Percentiles rank a stretch among this genome's conserved stretches.
Conservation (phyloP, 2,329 filamentous ascomycete species). For the Trichoderma polysporum region DNA sequence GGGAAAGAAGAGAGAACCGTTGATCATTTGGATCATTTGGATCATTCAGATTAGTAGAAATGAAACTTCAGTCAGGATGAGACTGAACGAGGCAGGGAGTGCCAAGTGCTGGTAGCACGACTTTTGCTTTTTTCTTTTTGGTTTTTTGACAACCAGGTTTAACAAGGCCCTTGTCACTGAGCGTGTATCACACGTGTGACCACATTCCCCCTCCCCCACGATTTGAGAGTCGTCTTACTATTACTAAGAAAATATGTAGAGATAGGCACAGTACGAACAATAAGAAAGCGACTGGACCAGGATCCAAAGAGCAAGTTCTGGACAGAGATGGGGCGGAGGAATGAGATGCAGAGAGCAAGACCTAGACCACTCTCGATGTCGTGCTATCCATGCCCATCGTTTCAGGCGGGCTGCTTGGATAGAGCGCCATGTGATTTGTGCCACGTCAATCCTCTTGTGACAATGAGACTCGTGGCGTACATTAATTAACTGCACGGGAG, state of each 20-base stretch:
- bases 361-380: conserved; percentile 4
- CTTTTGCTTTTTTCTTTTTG: too few relatives aligned
- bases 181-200: not conserved
- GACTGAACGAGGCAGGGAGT: not conserved
- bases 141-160: not conserved
- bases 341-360: not conserved
- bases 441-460: conserved; percentile 13
- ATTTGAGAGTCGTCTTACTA: not conserved
- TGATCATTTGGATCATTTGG: not conserved
- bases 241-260: not conserved
- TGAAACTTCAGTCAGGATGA: not conserved
- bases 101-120: not conserved
- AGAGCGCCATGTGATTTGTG: conserved; percentile 4
- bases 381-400: conserved; percentile 3
- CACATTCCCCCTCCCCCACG: not conserved
- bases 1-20: not conserved
- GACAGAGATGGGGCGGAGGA: not conserved
- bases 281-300: not conserved
- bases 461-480: not conserved
- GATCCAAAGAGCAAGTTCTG: not conserved
- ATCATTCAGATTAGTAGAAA: not conserved
- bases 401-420: conserved; percentile 2
- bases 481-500: not conserved
- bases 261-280: conserved; percentile 8
- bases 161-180: not conserved